Evolutionary conservation across 768 basidiomycete genomes (phyloP), one percentile per base, ranked within the genome.

Genomic region (Boletellus ananas): DNA sequence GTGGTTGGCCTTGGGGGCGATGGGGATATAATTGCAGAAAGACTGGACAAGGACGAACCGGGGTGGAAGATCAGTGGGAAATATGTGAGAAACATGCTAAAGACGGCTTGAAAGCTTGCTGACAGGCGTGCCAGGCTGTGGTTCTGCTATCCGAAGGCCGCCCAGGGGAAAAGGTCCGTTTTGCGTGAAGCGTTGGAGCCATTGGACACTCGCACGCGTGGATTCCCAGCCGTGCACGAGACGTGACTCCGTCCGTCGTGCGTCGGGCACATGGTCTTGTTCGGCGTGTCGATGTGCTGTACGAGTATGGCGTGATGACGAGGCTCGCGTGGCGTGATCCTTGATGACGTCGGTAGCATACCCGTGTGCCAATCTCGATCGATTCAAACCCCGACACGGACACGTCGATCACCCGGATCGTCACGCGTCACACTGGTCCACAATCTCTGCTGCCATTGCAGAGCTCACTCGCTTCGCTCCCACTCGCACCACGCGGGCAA

Each of bases 11-110:
- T 92, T 23, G 88, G 87, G 33, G 65, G 74, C 8, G 70, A 85
- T 11, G 84, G 85, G 3, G 87, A 90, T 56, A 72, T 73, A 39
- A 70, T 82, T 34, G 90, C 90, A 3, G 87, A 90, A 66, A 78
- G 75, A 49, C 74, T 96, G n/a, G 90, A 95, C 67, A 75, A 86
- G 60, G 76, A 79, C 23, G 92, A 96, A 63, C 83, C 87, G 16
- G 94, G 94, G 43, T 97, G 94, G 94, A 94, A 93, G 74, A 95
- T 96, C 62, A 90, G 89, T 43, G 93, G 93, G 41, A 94, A 94
- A 90, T 94, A 93, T 62, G 92, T 93, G 66, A 72, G 90, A 78
- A 16, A 54, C 39, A 7, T 49, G 14, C 20, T 46, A 38, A 20
- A 23, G 10, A 16, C 31, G 41, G 35, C 45, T 44, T 47, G 39